Evolutionary conservation across 1,139 yeast genomes (phyloP).

Genomic region (Taiozyma sp.): DNA sequence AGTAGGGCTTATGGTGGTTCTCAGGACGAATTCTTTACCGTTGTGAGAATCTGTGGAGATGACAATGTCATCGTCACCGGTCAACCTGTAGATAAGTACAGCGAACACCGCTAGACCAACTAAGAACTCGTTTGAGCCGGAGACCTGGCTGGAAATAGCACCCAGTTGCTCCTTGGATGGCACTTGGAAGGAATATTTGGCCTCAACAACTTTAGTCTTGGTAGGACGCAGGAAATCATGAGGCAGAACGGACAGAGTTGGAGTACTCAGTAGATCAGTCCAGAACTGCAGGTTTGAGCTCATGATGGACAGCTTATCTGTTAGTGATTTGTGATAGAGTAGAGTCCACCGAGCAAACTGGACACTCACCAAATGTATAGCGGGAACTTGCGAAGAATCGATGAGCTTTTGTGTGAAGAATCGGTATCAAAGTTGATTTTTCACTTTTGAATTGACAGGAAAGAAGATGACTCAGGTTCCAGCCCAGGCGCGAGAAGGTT

Average conservation of each 20-base stretch:
- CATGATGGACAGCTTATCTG: not conserved
- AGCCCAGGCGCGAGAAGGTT: not conserved
- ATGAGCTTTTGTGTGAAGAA: not conserved
- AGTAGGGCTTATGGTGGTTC: slow-evolving; percentile 51
- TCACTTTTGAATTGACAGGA: not conserved
- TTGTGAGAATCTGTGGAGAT: slow-evolving; percentile 57
- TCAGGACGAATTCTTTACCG: slow-evolving; percentile 47
- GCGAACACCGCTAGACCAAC: slow-evolving; percentile 66
- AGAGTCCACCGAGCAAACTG: not conserved
- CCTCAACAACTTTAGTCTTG: slow-evolving; percentile 64
- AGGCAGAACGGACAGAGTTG: slow-evolving; percentile 83
- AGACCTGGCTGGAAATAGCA: slow-evolving; percentile 21
- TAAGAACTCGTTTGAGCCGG: slow-evolving; percentile 35
- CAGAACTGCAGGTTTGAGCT: slow-evolving; percentile 40
- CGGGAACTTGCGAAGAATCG: not conserved
- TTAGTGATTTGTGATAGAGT: not conserved
- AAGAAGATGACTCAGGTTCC: not conserved
- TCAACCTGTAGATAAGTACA: slow-evolving; percentile 66
- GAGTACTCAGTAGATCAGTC: slow-evolving; percentile 65
- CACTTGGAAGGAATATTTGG: slow-evolving; percentile 38
- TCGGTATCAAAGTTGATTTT: not conserved
- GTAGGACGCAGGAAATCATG: slow-evolving; percentile 81
- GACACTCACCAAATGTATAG: not conserved
- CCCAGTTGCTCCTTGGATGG: slow-evolving; percentile 21
- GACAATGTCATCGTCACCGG: slow-evolving; percentile 94